These are phyloP conservation scores for Dictyostelium brefeldianum DNA, from an alignment of 78 protist species.

Conservation along the genomic window DNA sequence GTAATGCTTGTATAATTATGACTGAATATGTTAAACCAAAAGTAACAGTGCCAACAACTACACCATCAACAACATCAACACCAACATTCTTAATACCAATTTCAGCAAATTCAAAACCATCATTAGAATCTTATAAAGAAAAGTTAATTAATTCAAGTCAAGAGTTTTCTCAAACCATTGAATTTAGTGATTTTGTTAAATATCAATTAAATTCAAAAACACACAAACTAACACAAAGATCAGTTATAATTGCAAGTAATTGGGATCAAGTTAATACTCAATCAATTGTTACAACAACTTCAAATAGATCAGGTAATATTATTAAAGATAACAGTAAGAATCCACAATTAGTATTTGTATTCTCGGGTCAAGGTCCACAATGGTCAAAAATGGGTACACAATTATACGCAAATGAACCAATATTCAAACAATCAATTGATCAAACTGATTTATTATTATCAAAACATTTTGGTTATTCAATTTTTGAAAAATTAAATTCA, in stretches of 20 bases:
- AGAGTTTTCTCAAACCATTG: background rate
- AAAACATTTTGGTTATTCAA: constrained; percentile 18
- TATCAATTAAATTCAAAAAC: constrained; percentile 14
- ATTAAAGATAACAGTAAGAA: background rate
- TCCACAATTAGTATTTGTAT: constrained; percentile 34
- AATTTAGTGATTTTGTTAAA: background rate
- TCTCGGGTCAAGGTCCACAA: constrained; percentile 78
- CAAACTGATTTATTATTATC: background rate
- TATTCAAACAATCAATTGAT: constrained; percentile 9
- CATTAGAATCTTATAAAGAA: background rate
- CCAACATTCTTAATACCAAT: background rate
- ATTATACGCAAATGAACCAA: background rate
- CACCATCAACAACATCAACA: too few relatives aligned
- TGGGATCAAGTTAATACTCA: background rate
- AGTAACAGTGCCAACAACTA: too few relatives aligned
- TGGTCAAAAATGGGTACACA: constrained; percentile 23
- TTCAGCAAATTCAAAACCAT: constrained; percentile 22
- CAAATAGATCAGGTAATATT: background rate
- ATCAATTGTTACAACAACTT: background rate
- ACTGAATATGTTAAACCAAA: too few relatives aligned
- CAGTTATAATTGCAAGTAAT: background rate
- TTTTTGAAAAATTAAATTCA: constrained; percentile 11
- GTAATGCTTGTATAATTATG: too few relatives aligned
- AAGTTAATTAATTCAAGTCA: background rate
- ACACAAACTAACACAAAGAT: background rate